Evolutionary conservation across 257 asterid species (phyloP), one percentile per base, ranked within the genome.

Genomic region (Solanum gracilifrons): DNA sequence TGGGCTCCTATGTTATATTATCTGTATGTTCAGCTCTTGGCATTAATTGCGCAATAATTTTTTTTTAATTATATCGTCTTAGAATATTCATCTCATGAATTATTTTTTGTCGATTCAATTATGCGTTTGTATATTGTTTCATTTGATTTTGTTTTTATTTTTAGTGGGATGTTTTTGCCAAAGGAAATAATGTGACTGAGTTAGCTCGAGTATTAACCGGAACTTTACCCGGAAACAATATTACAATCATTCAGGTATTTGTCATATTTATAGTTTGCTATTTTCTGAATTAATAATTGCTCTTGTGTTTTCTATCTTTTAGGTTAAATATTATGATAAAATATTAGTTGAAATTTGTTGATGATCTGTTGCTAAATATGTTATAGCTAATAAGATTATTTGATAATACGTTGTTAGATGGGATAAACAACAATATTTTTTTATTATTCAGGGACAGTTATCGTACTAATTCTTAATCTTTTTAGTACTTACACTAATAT

Each of bases 81-180:
- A 41, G 3, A 25, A 2, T 41, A 2, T 1, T 41, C 13, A 41
- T 2, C 7, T 41, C 62, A 41, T 77, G 21, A 27, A 29, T 0
- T 2, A 25, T 1, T 7, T 27, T 41, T 79, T 74, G 0, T 15
- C 2, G 5, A 43, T 43, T 41, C 0, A 77, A 25, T 43, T 41
- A 15, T 15, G 2, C 32, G 1, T 32, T 69, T 21, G 18, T 46
- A 2, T 43, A 20, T 71, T 23, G 25, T 13, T 5, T 64, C 5
- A 60, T 37, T 5, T 23, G 29, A 18, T 21, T 20, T 58, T 58
- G 12, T 16, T 58, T 58, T 35, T 10, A 10, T 23, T 46, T n/a
- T 90, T 90, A 96, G 97, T 96, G 98, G 98, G 98, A 95, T 84
- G 92, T 90, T 37, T 72, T 94, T 32, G 89, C 93, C 23, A 51